Conservation (phyloP, 306 rosid genomes). For the Amphicarpaea edgeworthii region DNA sequence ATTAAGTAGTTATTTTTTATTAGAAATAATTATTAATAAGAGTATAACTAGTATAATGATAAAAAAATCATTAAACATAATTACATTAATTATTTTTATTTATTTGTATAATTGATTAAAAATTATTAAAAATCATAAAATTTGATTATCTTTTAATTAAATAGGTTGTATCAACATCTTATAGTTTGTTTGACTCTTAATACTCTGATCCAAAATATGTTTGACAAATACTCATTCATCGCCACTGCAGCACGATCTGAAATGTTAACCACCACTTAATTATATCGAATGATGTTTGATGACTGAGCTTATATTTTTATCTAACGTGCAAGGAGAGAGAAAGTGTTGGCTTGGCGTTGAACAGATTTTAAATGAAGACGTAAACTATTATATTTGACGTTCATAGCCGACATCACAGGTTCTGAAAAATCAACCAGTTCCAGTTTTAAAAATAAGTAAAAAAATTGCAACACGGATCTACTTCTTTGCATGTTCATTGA, state of each 20-base stretch:
- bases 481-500: no score
- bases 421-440: background rate
- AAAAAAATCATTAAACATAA: no score
- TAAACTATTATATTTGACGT: background rate
- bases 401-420: background rate
- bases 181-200: no score
- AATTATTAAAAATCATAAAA: no score
- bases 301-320: background rate
- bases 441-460: no score
- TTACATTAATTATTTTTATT: no score
- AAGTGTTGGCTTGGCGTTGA: background rate
- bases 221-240: background rate
- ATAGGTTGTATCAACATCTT: background rate
- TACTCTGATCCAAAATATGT: background rate
- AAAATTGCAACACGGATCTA: no score
- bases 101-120: no score
- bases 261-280: background rate
- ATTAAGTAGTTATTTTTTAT: no score
- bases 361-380: background rate
- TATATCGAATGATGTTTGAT: background rate
- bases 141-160: constrained; percentile 1
- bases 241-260: background rate
- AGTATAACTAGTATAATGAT: no score
- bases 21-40: no score
- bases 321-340: background rate